Evolutionary conservation across 805 yeast genomes (phyloP).

Genomic region (Danielia oregonensis): DNA sequence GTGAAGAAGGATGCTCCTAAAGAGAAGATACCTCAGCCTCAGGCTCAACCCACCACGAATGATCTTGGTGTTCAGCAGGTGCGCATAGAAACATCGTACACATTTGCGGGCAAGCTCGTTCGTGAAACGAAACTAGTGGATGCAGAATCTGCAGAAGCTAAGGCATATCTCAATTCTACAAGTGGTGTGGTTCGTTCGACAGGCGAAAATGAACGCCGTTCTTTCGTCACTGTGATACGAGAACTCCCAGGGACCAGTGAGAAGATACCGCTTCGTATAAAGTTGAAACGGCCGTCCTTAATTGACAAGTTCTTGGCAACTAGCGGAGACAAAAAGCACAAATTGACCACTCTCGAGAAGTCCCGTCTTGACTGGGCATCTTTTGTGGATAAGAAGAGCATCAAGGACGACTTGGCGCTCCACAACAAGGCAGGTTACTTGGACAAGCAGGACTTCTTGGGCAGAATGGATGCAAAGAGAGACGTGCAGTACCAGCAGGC

Average conservation of each 20-base stretch:
- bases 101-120: slow-evolving; percentile 83
- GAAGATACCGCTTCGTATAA: slow-evolving; percentile 41
- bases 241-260: slow-evolving; percentile 27
- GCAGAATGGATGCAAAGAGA: slow-evolving; percentile 61
- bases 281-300: slow-evolving; percentile 69
- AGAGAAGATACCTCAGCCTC: background rate
- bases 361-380: slow-evolving; percentile 93
- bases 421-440: slow-evolving; percentile 88
- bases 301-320: slow-evolving; percentile 66
- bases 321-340: slow-evolving; percentile 53
- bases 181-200: slow-evolving; percentile 24
- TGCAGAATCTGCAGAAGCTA: slow-evolving; percentile 78
- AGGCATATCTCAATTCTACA: slow-evolving; percentile 65
- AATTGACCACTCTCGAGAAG: slow-evolving; percentile 87
- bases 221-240: slow-evolving; percentile 34
- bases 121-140: slow-evolving; percentile 79
- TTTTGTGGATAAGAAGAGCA: slow-evolving; percentile 82
- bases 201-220: slow-evolving; percentile 12
- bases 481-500: slow-evolving; percentile 49
- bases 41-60: background rate
- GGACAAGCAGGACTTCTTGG: slow-evolving; percentile 86
- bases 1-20: slow-evolving; percentile 8
- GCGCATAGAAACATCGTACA: slow-evolving; percentile 71
- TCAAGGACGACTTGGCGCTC: slow-evolving; percentile 73
- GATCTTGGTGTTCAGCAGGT: slow-evolving; percentile 45